Evolutionary conservation across 2,329 filamentous ascomycete genomes (phyloP), one percentile per base, ranked within the genome.

Genomic region (Diplodia corticola): DNA sequence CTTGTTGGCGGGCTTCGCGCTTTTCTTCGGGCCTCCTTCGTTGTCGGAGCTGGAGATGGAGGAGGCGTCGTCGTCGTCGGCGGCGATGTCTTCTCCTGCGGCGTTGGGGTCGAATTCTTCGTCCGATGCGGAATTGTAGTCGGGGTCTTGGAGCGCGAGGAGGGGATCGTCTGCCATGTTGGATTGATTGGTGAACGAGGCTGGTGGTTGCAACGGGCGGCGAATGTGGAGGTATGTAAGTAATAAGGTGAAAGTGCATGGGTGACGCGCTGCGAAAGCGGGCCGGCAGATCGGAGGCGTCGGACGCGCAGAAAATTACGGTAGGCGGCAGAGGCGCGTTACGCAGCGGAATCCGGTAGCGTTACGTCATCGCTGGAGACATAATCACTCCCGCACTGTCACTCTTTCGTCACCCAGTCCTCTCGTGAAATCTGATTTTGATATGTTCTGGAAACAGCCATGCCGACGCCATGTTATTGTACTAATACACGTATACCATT

Each of bases 51-150:
- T 87, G 5, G 85, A 85, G 12, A 82, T 83, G 22, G 35, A 59
- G 28, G 54, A 55, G 33, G 40, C 55, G 37, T 60, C 55, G 35
- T n/a, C 64, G 33, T 57, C 55, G 37, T 60, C 55, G 35, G n/a
- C 48, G 15, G 77, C 81, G 20, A 33, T 35, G 17, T 79, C 82
- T 35, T 70, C 74, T 75, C 44, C 78, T 72, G 30, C 87, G n/a
- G 85, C 86, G 26, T 88, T 85, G 68, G 92, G 92, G 73, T 92
- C 89, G 10, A 89, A 90, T 74, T 92, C 90, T 70, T 91, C 87
- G 3, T 89, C 88, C 1, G 89, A 91, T 17, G 83, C 86, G 71
- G 91, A 91, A 67, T 86, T 80, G 67, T 86, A 84, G 40, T 46
- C 83, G 74, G 73, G 71, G 7, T 67, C 66, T 30, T 37, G 33